Percentiles rank a stretch among this genome's conserved stretches.
These are phyloP conservation scores for Dianthus caryophyllus DNA, from an alignment of 148 eudicot genomes.

Conservation along the genomic window DNA sequence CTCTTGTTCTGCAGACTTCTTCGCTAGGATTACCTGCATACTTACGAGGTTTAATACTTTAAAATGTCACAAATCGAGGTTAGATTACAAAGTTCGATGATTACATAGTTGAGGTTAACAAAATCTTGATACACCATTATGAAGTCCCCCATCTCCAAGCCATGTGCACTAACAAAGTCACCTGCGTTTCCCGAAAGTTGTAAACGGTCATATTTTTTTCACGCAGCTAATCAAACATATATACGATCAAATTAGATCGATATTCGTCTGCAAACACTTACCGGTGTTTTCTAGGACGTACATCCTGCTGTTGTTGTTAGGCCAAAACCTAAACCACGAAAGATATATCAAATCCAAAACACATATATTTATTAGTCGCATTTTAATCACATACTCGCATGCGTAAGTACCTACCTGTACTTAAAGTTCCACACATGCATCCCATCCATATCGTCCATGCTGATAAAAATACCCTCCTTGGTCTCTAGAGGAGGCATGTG, in stretches of 20 bases:
- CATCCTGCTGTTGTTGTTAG: conserved; percentile 90
- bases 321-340: conserved; percentile 63
- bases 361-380: background rate
- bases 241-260: background rate
- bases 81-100: background rate
- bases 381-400: background rate
- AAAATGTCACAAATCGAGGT: background rate
- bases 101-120: conserved; percentile 51
- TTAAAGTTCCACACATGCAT: conserved; percentile 71
- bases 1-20: conserved; percentile 43
- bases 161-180: conserved; percentile 53
- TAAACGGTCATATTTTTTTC: conserved; percentile 4
- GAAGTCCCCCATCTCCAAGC: conserved; percentile 57
- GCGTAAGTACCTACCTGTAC: conserved; percentile 49
- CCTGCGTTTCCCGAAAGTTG: conserved; percentile 33
- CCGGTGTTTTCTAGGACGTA: conserved; percentile 88
- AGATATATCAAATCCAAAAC: background rate
- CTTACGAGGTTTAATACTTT: background rate
- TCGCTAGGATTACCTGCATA: conserved; percentile 57
- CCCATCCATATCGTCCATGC: conserved; percentile 80
- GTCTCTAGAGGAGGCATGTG: conserved; percentile 58
- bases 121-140: conserved; percentile 57
- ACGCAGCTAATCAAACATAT: background rate
- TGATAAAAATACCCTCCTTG: conserved; percentile 62
- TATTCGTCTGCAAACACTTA: conserved; percentile 6